Base-by-base conservation (phyloP, 2,329 filamentous ascomycete genomes). In the Colletotrichum sp. region DNA sequence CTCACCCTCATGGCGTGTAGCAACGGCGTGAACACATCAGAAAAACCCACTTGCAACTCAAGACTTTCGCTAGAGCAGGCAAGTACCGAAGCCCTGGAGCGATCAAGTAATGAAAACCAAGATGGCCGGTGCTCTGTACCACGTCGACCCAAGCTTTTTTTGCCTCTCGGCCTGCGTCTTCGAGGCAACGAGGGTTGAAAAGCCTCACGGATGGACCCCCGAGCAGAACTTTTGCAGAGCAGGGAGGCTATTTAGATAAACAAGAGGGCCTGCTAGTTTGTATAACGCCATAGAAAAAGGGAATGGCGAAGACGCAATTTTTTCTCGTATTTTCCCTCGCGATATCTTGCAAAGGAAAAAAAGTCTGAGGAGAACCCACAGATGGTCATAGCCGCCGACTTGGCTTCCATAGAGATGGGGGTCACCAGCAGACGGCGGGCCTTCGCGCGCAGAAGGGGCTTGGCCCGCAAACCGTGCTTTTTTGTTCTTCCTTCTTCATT, bases 281-380 rank as follows among this genome's bases (percentile, higher is more conserved):
- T 55, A 70, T 63, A 71, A 73, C 71, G 68, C 43, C 54, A 73
- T 73, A 36, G 55, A 57, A 33, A n/a, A 43, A 29, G 33, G 58
- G n/a, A 16, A 71, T 71, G 33, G 62, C 71, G 71, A 71, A 62
- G 36, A 21, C n/a, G 21, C 15, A 63, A 24, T 31, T 70, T 70
- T 51, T 31, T n/a, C 67, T 72, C 59, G 59, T 73, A 61, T 59
- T 70, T 21, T 59, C 47, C 24, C 65, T 29, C 24, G 21, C 18
- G 55, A 24, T 16, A 31, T 18, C 9, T 55, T 21, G 33, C n/a
- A 51, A 51, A 51, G 43, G 43, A 1, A 51, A 51, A 51, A 54
- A 34, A 36, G 34, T 21, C 24, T 69, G 29, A 21, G 21, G 34
- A 58, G 43, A n/a, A 33, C 62, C 47, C 70, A 34, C 62, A 24